phyloP scores from a whole-genome alignment of 495 filamentous ascomycete species.

The Diplogelasinospora grovesii region DNA sequence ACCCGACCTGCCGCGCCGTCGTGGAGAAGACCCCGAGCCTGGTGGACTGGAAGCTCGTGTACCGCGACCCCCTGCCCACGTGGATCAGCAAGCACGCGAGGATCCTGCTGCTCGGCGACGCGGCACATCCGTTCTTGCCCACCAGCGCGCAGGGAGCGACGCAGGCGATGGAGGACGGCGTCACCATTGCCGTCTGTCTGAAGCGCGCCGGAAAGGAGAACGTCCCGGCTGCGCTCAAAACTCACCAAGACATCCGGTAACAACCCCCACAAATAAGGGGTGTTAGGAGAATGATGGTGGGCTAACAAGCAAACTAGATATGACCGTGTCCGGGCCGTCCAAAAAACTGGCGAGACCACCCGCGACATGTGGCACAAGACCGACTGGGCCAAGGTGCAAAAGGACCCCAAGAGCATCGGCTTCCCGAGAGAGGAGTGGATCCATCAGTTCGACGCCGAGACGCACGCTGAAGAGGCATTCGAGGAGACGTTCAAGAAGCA shows the following conservation, averaged over 20 bases:
- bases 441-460: slow-evolving; percentile 49
- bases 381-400: slow-evolving; percentile 46
- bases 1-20: slow-evolving; percentile 50
- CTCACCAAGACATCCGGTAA: slow-evolving; percentile 49
- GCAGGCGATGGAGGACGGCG: slow-evolving; percentile 60
- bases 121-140: slow-evolving; percentile 60
- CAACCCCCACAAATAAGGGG: too few relatives aligned
- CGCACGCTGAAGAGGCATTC: slow-evolving; percentile 47
- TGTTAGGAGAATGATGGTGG: too few relatives aligned
- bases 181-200: slow-evolving; percentile 53
- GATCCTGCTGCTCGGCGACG: slow-evolving; percentile 54
- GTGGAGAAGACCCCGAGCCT: slow-evolving; percentile 54
- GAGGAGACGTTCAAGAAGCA: slow-evolving; percentile 30
- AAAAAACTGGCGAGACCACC: slow-evolving; percentile 49
- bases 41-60: slow-evolving; percentile 64
- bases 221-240: slow-evolving; percentile 37
- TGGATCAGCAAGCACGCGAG: slow-evolving; percentile 55
- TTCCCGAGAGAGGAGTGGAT: slow-evolving; percentile 54
- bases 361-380: slow-evolving; percentile 53
- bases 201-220: slow-evolving; percentile 47
- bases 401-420: slow-evolving; percentile 45
- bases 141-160: slow-evolving; percentile 58
- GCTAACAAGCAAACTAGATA: too few relatives aligned
- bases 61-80: slow-evolving; percentile 54
- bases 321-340: slow-evolving; percentile 38